Evolutionary conservation across 2,329 filamentous ascomycete species (phyloP).

Genomic region (Ceratocystis papillata): DNA sequence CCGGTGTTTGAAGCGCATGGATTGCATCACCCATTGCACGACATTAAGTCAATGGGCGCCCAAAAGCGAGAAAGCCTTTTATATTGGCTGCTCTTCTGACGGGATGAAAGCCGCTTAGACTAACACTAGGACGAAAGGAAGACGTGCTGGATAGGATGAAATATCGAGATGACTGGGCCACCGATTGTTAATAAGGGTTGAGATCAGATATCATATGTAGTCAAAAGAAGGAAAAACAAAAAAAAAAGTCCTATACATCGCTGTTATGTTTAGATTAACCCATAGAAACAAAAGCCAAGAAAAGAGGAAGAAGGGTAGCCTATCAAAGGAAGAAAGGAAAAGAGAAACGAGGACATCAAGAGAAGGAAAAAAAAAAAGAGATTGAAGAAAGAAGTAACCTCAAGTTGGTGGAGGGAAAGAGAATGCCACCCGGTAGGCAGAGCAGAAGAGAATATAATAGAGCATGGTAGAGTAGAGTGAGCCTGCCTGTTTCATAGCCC

Average conservation of each 20-base stretch:
- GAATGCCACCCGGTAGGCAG: not conserved
- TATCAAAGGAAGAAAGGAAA: not conserved
- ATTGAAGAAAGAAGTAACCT: not conserved
- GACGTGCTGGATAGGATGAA: not conserved
- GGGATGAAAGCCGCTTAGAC: not conserved
- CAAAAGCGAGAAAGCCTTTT: not conserved
- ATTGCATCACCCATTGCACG: too few relatives aligned
- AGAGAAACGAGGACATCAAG: not conserved
- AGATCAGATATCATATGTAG: not conserved
- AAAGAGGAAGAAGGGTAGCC: not conserved
- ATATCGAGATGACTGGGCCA: not conserved
- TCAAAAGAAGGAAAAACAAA: not conserved
- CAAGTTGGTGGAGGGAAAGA: not conserved
- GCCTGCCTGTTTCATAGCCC: not conserved
- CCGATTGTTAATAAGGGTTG: not conserved
- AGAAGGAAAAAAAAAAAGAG: not conserved
- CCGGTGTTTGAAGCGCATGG: not conserved
- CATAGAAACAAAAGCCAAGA: not conserved
- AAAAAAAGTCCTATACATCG: constrained; percentile 1
- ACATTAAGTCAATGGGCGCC: too few relatives aligned
- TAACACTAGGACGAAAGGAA: not conserved
- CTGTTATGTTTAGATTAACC: constrained; percentile 3
- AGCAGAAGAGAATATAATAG: not conserved
- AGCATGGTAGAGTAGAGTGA: not conserved
- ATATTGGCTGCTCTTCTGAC: not conserved